Conservation (phyloP, 140 eudicot genomes). For the Oenanthe javanica region DNA sequence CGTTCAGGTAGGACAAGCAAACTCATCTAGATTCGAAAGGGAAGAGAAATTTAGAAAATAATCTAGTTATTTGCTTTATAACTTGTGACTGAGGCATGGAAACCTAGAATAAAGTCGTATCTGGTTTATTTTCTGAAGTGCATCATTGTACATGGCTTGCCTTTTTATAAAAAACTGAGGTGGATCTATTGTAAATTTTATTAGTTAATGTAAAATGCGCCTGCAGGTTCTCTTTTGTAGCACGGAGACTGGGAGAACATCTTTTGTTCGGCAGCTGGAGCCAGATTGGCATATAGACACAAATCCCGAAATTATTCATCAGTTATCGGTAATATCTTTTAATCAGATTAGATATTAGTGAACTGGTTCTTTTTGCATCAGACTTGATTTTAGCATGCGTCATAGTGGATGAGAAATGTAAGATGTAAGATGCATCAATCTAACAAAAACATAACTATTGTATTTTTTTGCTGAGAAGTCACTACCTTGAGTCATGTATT, state of each 20-base stretch:
- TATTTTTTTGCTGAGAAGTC: not conserved
- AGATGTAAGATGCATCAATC: not conserved
- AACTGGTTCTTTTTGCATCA: not conserved
- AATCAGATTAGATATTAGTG: not conserved
- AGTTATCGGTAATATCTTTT: slow-evolving; percentile 57
- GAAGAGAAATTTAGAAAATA: not conserved
- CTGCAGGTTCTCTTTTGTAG: slow-evolving; percentile 56
- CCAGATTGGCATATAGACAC: slow-evolving; percentile 99
- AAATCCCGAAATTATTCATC: slow-evolving; percentile 60
- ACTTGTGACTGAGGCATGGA: not conserved
- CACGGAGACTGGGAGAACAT: slow-evolving; percentile 69
- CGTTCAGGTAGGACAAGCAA: not conserved
- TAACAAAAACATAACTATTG: not conserved
- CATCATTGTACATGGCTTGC: not conserved
- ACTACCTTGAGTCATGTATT: not conserved
- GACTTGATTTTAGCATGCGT: not conserved
- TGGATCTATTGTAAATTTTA: not conserved
- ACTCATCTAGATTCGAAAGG: not conserved
- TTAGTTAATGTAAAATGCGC: not conserved
- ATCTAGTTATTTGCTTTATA: not conserved
- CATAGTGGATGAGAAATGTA: not conserved
- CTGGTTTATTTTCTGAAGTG: not conserved
- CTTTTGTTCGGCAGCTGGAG: slow-evolving; percentile 95
- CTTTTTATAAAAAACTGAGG: not conserved
- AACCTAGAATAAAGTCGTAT: not conserved